Conservation (phyloP, 1,284 basidiomycete genomes). For the Vanrija humicola region DNA sequence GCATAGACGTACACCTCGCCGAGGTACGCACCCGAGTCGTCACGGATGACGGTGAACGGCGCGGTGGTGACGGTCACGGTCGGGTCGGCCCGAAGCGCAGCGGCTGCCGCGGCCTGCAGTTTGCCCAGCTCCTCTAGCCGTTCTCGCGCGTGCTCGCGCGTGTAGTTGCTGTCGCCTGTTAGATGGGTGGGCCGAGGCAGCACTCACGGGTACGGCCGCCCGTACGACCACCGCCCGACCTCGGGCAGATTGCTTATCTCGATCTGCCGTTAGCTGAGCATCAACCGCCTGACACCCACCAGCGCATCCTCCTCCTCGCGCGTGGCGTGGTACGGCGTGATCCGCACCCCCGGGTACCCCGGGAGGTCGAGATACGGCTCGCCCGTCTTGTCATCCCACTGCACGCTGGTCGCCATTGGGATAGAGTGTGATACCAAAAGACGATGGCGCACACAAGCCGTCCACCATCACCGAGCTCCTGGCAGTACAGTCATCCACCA, state of each 20-base stretch:
- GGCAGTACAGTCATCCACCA: too few relatives aligned
- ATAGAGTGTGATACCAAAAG: too few relatives aligned
- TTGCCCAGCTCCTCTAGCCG: not conserved
- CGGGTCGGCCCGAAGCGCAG: not conserved
- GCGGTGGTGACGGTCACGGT: not conserved
- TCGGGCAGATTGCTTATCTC: not conserved
- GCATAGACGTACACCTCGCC: not conserved
- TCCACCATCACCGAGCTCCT: too few relatives aligned
- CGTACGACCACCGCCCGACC: not conserved
- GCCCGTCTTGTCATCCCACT: too few relatives aligned
- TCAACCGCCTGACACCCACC: not conserved
- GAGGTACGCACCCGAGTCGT: not conserved
- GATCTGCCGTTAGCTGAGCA: not conserved
- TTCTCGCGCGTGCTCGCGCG: not conserved
- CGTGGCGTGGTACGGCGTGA: conserved; percentile 2
- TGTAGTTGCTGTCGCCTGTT: not conserved
- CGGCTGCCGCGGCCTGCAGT: not conserved
- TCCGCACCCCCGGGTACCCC: not conserved
- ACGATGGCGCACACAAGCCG: too few relatives aligned
- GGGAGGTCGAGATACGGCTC: not conserved
- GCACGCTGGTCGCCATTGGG: too few relatives aligned
- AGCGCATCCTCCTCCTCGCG: not conserved
- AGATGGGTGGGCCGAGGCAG: too few relatives aligned
- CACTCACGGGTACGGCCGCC: not conserved
- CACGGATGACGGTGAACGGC: not conserved